Evolutionary conservation across 2,329 filamentous ascomycete species (phyloP).

Genomic region (Colletotrichum echinochloae): DNA sequence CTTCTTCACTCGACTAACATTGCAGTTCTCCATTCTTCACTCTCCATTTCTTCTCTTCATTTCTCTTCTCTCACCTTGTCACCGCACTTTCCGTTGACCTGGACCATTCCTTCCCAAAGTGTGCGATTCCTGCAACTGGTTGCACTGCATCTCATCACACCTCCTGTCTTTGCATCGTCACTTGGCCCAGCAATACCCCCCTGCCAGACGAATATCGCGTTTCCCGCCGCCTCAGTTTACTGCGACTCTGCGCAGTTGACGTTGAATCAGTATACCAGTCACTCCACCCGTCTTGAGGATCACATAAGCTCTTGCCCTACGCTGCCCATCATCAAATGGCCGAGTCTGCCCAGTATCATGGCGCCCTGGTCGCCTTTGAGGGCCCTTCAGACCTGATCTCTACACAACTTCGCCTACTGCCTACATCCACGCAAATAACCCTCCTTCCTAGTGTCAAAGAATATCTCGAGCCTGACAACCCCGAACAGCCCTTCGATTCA

Average conservation of each 20-base stretch:
- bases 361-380: slow-evolving; percentile 71
- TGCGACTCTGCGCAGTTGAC: too few relatives aligned
- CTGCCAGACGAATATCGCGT: background rate
- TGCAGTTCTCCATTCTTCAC: background rate
- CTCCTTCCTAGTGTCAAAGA: slow-evolving; percentile 65
- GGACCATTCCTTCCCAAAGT: slow-evolving; percentile 1
- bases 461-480: slow-evolving; percentile 54
- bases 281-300: background rate
- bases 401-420: slow-evolving; percentile 71
- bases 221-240: background rate
- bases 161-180: background rate
- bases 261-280: background rate
- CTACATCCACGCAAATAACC: slow-evolving; percentile 68
- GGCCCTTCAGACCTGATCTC: slow-evolving; percentile 66
- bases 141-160: slow-evolving; percentile 25
- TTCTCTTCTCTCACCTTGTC: background rate
- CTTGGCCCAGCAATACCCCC: background rate
- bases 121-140: slow-evolving; percentile 35
- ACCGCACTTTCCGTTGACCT: background rate
- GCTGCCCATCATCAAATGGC: slow-evolving; percentile 23
- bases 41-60: background rate
- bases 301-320: background rate
- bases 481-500: slow-evolving; percentile 47
- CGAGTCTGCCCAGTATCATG: slow-evolving; percentile 48
- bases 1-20: slow-evolving; percentile 14